These are phyloP conservation scores for Malassezia obtusa DNA, from an alignment of 1,284 basidiomycete species.

Conservation along the genomic window DNA sequence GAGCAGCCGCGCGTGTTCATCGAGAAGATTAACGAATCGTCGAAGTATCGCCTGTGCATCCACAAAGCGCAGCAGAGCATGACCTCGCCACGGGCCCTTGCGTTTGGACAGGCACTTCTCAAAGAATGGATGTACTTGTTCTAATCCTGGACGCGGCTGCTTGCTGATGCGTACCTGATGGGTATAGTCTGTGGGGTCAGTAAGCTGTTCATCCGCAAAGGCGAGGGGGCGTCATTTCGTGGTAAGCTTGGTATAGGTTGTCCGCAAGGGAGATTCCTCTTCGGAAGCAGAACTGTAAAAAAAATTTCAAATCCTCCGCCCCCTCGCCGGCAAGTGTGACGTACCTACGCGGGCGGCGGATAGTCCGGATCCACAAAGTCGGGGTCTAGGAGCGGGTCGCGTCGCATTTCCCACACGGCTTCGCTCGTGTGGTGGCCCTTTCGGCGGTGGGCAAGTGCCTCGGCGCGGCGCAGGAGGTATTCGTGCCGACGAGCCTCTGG, in stretches of 20 bases:
- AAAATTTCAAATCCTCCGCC: conserved; percentile 14
- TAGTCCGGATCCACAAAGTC: conserved; percentile 8
- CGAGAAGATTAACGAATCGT: conserved; percentile 19
- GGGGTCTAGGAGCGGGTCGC: conserved; percentile 9
- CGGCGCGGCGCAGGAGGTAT: conserved; percentile 76
- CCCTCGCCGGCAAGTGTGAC: background rate
- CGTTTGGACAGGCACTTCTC: conserved; percentile 1
- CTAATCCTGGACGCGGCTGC: conserved; percentile 18
- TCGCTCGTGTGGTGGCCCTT: conserved; percentile 66
- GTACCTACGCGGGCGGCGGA: conserved; percentile 8
- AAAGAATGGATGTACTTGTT: conserved; percentile 22
- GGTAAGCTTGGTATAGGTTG: conserved; percentile 20
- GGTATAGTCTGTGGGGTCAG: background rate
- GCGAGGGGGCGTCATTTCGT: conserved; percentile 11
- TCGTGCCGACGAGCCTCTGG: conserved; percentile 65
- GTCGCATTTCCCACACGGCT: conserved; percentile 72
- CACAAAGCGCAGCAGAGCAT: conserved; percentile 15
- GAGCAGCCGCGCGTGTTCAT: conserved; percentile 9
- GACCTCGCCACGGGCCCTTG: conserved; percentile 6
- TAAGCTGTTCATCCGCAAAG: background rate
- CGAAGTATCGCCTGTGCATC: background rate
- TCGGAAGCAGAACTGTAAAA: conserved; percentile 20
- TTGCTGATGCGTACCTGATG: conserved; percentile 3
- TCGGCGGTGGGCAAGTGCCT: conserved; percentile 72
- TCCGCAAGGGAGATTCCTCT: conserved; percentile 12